Evolutionary conservation across 352 stramenopile species (phyloP).

Genomic region (Phytophthora uliginosa): DNA sequence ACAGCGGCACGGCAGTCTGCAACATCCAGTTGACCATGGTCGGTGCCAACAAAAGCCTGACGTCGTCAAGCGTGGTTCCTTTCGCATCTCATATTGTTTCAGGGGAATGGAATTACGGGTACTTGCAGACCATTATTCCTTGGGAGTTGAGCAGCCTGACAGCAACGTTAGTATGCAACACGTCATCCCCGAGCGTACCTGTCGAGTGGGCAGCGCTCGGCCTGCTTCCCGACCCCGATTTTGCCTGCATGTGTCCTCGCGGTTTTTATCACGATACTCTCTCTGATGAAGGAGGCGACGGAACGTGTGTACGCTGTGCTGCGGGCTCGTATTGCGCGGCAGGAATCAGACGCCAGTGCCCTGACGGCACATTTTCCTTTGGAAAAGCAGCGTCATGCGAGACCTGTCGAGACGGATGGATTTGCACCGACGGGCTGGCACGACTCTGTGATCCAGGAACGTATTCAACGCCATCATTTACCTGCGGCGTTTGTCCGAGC

Average conservation of each 20-base stretch:
- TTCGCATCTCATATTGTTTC: slow-evolving; percentile 13
- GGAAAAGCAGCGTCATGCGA: slow-evolving; percentile 64
- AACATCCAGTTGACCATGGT: slow-evolving; percentile 41
- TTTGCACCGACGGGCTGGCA: slow-evolving; percentile 65
- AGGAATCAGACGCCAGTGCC: slow-evolving; percentile 62
- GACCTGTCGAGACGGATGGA: slow-evolving; percentile 66
- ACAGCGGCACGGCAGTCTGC: slow-evolving; percentile 21
- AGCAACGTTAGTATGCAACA: slow-evolving; percentile 56
- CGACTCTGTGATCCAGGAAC: slow-evolving; percentile 66
- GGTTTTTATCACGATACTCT: slow-evolving; percentile 61
- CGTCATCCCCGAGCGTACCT: slow-evolving; percentile 28
- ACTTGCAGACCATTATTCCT: slow-evolving; percentile 39
- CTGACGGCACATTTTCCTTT: slow-evolving; percentile 66
- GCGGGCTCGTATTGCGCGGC: slow-evolving; percentile 68
- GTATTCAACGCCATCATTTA: slow-evolving; percentile 47
- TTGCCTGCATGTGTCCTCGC: slow-evolving; percentile 65
- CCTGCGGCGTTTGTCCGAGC: slow-evolving; percentile 53
- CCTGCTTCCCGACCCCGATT: slow-evolving; percentile 61
- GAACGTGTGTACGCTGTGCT: slow-evolving; percentile 58
- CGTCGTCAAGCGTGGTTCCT: slow-evolving; percentile 10
- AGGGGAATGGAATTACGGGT: slow-evolving; percentile 51
- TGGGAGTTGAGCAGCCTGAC: slow-evolving; percentile 49
- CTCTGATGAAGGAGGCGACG: slow-evolving; percentile 7
- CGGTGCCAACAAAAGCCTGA: slow-evolving; percentile 34
- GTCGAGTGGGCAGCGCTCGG: slow-evolving; percentile 68